Evolutionary conservation across 2,329 filamentous ascomycete species (phyloP).

Genomic region (Rhynchosporium agropyri): DNA sequence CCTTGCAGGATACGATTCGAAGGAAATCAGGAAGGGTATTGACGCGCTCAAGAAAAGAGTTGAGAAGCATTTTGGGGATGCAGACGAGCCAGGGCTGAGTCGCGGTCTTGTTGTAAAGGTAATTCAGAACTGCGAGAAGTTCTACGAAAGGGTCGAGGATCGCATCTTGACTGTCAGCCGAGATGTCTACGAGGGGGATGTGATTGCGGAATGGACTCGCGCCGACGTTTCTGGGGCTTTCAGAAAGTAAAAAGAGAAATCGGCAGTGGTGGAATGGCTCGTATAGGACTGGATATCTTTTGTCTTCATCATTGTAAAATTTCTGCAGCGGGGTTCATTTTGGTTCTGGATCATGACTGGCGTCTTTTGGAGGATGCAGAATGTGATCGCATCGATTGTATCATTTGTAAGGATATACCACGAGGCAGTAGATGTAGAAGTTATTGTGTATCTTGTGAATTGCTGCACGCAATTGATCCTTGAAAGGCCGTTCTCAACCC

Average conservation of each 20-base stretch:
- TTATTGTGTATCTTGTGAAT: background rate
- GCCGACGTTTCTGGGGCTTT: slow-evolving; percentile 65
- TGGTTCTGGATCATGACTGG: slow-evolving; percentile 12
- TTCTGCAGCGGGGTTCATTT: background rate
- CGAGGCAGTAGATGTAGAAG: slow-evolving; percentile 16
- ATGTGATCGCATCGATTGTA: slow-evolving; percentile 16
- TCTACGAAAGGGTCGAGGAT: slow-evolving; percentile 63
- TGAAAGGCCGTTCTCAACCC: background rate
- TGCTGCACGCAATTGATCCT: background rate
- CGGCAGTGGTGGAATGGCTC: background rate
- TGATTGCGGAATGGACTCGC: slow-evolving; percentile 67
- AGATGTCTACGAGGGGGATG: slow-evolving; percentile 66
- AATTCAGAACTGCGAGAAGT: slow-evolving; percentile 61
- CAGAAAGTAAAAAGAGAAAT: slow-evolving; percentile 32
- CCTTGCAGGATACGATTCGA: slow-evolving; percentile 75
- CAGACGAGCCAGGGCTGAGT: slow-evolving; percentile 65
- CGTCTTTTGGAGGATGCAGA: slow-evolving; percentile 14
- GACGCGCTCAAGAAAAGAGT: slow-evolving; percentile 87
- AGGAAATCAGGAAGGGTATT: slow-evolving; percentile 87
- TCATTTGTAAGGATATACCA: slow-evolving; percentile 31
- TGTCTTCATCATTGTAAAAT: slow-evolving; percentile 10
- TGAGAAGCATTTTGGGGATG: slow-evolving; percentile 96
- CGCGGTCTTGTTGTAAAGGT: slow-evolving; percentile 60
- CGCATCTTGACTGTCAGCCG: slow-evolving; percentile 62
- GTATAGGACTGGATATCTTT: slow-evolving; percentile 14